phyloP scores from a whole-genome alignment of 495 filamentous ascomycete genomes.

The Oleoguttula mirabilis region DNA sequence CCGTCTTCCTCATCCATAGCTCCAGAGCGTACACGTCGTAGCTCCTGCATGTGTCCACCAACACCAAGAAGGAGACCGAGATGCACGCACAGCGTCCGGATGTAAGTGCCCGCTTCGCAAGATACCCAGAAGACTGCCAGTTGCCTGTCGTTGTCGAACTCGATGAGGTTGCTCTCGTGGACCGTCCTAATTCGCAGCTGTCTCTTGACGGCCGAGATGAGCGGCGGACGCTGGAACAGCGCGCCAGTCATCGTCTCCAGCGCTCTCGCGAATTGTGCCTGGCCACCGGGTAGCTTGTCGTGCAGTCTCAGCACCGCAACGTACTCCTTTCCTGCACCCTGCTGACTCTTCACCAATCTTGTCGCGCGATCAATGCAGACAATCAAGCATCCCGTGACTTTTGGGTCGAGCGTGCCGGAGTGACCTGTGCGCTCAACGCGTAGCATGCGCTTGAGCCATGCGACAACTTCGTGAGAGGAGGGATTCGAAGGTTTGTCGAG shows the following conservation, averaged over 20 bases:
- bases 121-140: conserved; percentile 99
- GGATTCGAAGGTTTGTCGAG: conserved; percentile 97
- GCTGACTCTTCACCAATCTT: conserved; percentile 93
- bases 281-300: conserved; percentile 80
- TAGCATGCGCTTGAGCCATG: conserved; percentile 95
- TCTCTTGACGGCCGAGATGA: conserved; percentile 97
- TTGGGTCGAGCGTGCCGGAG: conserved; percentile 92
- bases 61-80: conserved; percentile 84
- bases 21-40: conserved; percentile 82
- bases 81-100: conserved; percentile 95
- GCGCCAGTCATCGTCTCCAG: conserved; percentile 91
- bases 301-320: conserved; percentile 84
- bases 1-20: conserved; percentile 82
- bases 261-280: conserved; percentile 77
- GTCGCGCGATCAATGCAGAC: conserved; percentile 94
- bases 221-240: conserved; percentile 89
- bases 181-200: conserved; percentile 95
- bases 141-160: conserved; percentile 95
- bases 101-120: conserved; percentile 97
- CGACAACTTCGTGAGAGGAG: conserved; percentile 94
- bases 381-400: conserved; percentile 78
- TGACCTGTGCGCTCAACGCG: conserved; percentile 92
- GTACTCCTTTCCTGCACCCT: conserved; percentile 88
- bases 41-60: conserved; percentile 97
- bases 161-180: conserved; percentile 84